Base-by-base conservation (phyloP, 345 rosid genomes). In the Bruguiera sexangula region DNA sequence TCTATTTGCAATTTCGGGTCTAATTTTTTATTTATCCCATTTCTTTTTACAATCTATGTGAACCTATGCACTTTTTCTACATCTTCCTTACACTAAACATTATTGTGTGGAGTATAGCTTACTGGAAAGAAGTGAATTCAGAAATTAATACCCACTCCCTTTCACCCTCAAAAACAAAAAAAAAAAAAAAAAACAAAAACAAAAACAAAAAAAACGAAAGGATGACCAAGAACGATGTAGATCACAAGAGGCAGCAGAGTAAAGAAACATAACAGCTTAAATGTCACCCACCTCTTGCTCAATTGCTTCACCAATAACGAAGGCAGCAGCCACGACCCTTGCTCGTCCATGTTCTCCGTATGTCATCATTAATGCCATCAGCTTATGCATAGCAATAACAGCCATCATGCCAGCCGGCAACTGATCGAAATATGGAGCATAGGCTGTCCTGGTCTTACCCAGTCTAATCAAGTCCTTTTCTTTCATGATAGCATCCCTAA, bases 321-420 rank as follows among this genome's bases (percentile, higher is more conserved):
- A 85, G 48, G 96, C 93, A 67, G 98, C 98, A 64, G 78, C 81
- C 57, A 90, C 85, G 73, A 92, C 90, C 75, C 86, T 84, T 26
- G 87, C 86, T 69, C 76, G 74, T 29, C 99, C 98, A 60, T 79
- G 84, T 37, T 83, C 93, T 31, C 86, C 87, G 60, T 90, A 92
- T 0, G 86, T 83, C 99, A 95, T 92, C 78, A 95, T 75, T 72
- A 86, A 73, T 3, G 76, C 91, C 80, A 82, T 78, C 80, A 95
- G 72, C 84, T 89, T 92, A 72, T 95, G 97, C 99, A 95, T 95
- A 6, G 99, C 89, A 74, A 95, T 95, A 65, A 95, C 93, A 18
- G 97, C 83, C 76, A 88, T 84, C 98, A 75, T 92, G 62, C 92
- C 99, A 18, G 97, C 90, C 0, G 98, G 97, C 79, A 96, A 83